These are phyloP conservation scores for Microbotryum intermedium DNA, from an alignment of 1,284 basidiomycete genomes.

Conservation along the genomic window DNA sequence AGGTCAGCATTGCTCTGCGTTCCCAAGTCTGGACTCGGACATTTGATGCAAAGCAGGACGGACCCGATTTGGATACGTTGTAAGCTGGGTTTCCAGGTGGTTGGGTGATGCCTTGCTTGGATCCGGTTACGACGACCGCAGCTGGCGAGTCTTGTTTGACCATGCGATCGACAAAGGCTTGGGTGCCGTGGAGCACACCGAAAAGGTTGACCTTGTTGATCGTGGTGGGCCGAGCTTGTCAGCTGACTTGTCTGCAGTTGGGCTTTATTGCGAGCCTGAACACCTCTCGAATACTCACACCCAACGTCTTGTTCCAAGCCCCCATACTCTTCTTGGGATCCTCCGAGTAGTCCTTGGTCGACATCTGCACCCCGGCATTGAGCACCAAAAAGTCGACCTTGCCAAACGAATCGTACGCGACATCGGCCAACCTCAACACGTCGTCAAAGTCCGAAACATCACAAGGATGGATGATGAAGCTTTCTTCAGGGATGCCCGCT, in stretches of 20 bases:
- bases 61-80: slow-evolving; percentile 26
- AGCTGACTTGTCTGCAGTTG: background rate
- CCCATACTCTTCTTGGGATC: slow-evolving; percentile 15
- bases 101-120: slow-evolving; percentile 33
- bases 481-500: slow-evolving; percentile 9
- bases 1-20: background rate
- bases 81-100: slow-evolving; percentile 32
- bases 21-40: background rate
- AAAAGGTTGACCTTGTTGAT: slow-evolving; percentile 29
- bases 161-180: slow-evolving; percentile 30
- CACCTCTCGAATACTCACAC: background rate
- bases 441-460: slow-evolving; percentile 25
- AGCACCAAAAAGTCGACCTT: slow-evolving; percentile 30
- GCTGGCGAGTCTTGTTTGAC: slow-evolving; percentile 26
- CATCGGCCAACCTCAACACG: slow-evolving; percentile 16
- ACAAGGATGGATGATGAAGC: slow-evolving; percentile 10
- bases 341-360: slow-evolving; percentile 9
- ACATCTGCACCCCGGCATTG: slow-evolving; percentile 25
- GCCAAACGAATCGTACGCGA: slow-evolving; percentile 16
- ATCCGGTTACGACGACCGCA: slow-evolving; percentile 30
- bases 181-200: slow-evolving; percentile 30
- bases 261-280: too few species aligned
- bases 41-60: background rate
- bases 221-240: background rate
- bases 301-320: slow-evolving; percentile 17